These are phyloP conservation scores for Botrytis galanthina DNA, from an alignment of 2,329 filamentous ascomycete genomes.

Conservation along the genomic window DNA sequence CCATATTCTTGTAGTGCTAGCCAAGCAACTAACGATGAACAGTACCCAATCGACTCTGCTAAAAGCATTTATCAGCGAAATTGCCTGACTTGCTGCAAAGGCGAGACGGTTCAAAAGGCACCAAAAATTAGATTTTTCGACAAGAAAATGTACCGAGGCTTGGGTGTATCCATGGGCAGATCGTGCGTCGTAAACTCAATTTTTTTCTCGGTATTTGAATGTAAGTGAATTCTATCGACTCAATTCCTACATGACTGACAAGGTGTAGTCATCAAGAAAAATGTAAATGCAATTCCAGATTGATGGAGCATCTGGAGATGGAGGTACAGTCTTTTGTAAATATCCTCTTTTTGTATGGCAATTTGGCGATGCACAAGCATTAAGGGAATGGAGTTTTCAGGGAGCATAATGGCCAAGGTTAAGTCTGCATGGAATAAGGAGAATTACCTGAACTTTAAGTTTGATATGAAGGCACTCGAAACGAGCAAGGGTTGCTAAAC, in stretches of 20 bases:
- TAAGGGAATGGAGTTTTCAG: conserved; percentile 17
- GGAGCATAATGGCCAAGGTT: conserved; percentile 6
- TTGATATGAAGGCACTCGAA: neutral
- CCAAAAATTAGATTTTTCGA: conserved; percentile 79
- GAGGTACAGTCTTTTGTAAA: conserved; percentile 15
- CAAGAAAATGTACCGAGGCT: conserved; percentile 74
- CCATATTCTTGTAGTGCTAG: neutral
- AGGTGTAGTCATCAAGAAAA: conserved; percentile 61
- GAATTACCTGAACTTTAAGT: neutral
- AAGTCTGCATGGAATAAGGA: neutral
- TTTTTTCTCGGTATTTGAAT: conserved; percentile 86
- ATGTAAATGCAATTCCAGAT: conserved; percentile 40
- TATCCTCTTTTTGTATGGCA: conserved; percentile 19
- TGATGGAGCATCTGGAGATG: conserved; percentile 23
- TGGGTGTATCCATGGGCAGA: conserved; percentile 79
- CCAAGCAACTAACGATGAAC: conserved; percentile 10
- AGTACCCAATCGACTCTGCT: conserved; percentile 69
- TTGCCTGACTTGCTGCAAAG: conserved; percentile 66
- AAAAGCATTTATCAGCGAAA: conserved; percentile 86
- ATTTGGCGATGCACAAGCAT: conserved; percentile 15
- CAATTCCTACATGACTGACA: neutral
- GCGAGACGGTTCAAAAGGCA: conserved; percentile 58
- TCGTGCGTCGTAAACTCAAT: conserved; percentile 83
- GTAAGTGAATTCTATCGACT: conserved; percentile 8
- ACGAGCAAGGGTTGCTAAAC: neutral